Conservation (phyloP, 352 stramenopile species). For the Globisporangium radiosum region DNA sequence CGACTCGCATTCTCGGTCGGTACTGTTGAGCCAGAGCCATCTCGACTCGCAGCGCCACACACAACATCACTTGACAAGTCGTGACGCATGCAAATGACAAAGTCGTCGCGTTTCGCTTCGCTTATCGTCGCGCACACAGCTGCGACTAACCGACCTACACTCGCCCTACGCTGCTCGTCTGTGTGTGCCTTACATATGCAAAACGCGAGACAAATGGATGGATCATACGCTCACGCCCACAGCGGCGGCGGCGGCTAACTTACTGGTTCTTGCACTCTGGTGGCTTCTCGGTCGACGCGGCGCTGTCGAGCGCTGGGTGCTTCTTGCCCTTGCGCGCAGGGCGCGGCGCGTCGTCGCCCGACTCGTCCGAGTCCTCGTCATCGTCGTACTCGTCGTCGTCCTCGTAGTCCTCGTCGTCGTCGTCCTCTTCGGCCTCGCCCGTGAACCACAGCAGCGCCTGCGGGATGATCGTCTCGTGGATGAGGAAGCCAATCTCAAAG, state of each 20-base stretch:
- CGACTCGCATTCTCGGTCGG: too few species aligned
- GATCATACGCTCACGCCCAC: too few species aligned
- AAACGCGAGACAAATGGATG: too few species aligned
- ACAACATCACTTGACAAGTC: too few species aligned
- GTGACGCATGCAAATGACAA: too few species aligned
- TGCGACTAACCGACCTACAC: too few species aligned
- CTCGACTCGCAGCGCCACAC: too few species aligned
- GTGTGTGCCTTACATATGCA: too few species aligned
- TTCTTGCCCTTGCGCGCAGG: constrained; percentile 51
- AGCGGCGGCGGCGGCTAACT: constrained; percentile 5
- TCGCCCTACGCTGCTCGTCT: too few species aligned
- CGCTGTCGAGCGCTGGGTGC: constrained; percentile 61
- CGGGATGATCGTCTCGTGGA: constrained; percentile 85
- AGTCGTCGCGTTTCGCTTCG: too few species aligned
- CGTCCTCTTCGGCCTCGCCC: constrained; percentile 66
- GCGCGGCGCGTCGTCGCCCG: constrained; percentile 37
- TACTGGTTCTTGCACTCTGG: constrained; percentile 89
- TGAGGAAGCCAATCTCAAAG: constrained; percentile 83
- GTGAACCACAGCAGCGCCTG: constrained; percentile 86
- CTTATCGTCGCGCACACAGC: too few species aligned
- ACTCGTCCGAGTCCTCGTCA: constrained; percentile 54
- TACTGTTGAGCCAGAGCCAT: too few species aligned
- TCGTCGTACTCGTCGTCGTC: constrained; percentile 66
- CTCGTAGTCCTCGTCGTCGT: constrained; percentile 77
- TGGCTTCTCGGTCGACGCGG: constrained; percentile 71